Evolutionary conservation across 352 stramenopile species (phyloP).

Genomic region (Globisporangium nunn): DNA sequence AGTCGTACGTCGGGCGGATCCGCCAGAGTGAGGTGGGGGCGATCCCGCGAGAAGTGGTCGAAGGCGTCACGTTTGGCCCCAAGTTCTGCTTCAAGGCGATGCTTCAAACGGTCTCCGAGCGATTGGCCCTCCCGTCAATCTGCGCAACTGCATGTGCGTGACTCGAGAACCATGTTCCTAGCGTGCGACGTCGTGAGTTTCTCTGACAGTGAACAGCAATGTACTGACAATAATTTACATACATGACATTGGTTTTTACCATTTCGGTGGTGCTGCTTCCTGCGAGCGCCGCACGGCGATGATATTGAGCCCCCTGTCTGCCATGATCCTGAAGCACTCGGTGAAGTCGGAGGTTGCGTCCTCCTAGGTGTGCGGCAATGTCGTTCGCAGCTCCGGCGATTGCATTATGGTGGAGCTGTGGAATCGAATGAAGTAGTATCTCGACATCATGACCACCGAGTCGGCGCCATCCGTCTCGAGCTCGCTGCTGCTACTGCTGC

Average conservation of each 20-base stretch:
- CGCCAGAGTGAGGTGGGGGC: not conserved
- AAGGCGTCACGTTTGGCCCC: not conserved
- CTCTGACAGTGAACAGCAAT: no score
- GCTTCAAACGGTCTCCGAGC: not conserved
- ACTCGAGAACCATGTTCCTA: no score
- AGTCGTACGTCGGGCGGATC: not conserved
- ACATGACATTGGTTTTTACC: not conserved
- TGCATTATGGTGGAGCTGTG: not conserved
- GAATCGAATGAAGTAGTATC: not conserved
- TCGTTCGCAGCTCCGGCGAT: not conserved
- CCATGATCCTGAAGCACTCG: not conserved
- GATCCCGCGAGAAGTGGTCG: not conserved
- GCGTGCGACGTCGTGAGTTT: no score
- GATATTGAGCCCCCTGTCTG: not conserved
- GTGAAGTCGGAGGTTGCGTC: not conserved
- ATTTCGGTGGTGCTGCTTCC: not conserved
- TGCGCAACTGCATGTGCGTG: not conserved
- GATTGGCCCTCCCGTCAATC: not conserved
- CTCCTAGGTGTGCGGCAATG: not conserved
- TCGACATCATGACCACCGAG: not conserved
- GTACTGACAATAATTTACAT: no score
- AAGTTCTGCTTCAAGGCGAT: slow-evolving; percentile 5
- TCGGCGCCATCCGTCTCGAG: not conserved
- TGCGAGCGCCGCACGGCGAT: not conserved
- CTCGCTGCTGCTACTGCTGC: not conserved